A percentile compares a stretch with the other conserved stretches of the same genome.
Conservation (phyloP, 1,284 basidiomycete species). For the Vanrija sp. region DNA sequence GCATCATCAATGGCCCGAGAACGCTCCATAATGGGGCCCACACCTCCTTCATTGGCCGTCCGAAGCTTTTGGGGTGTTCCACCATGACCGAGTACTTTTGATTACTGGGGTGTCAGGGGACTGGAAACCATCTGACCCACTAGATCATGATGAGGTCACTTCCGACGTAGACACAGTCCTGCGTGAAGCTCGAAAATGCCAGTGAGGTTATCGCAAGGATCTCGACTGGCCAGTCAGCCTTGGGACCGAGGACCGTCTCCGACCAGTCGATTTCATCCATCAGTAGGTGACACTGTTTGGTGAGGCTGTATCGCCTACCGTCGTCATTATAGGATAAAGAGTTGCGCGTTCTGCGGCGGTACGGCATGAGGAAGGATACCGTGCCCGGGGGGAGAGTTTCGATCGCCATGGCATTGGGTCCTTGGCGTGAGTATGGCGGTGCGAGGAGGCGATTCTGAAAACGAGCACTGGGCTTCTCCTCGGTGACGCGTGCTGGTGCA, state of each 20-base stretch:
- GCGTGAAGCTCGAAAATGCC: neutral
- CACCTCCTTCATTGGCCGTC: constrained; percentile 19
- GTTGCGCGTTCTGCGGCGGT: no score
- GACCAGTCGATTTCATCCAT: neutral
- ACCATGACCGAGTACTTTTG: constrained; percentile 20
- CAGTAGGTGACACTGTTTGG: neutral
- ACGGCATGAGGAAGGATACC: no score
- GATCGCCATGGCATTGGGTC: no score
- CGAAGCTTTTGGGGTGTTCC: constrained; percentile 25
- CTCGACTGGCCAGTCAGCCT: neutral
- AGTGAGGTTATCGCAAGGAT: neutral
- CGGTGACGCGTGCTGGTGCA: neutral
- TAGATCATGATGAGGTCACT: neutral
- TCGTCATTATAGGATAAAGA: neutral
- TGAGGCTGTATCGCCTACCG: neutral
- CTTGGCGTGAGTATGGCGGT: no score
- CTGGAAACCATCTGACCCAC: neutral
- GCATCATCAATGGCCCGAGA: constrained; percentile 17
- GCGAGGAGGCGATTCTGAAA: no score
- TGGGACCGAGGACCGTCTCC: neutral
- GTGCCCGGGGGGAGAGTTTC: no score
- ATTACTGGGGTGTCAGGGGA: constrained; percentile 21
- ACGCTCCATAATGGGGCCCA: constrained; percentile 27
- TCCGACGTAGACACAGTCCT: neutral
- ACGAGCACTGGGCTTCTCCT: neutral